Evolutionary conservation across 495 filamentous ascomycete species (phyloP).

Genomic region (Aspergillus ellipticus): DNA sequence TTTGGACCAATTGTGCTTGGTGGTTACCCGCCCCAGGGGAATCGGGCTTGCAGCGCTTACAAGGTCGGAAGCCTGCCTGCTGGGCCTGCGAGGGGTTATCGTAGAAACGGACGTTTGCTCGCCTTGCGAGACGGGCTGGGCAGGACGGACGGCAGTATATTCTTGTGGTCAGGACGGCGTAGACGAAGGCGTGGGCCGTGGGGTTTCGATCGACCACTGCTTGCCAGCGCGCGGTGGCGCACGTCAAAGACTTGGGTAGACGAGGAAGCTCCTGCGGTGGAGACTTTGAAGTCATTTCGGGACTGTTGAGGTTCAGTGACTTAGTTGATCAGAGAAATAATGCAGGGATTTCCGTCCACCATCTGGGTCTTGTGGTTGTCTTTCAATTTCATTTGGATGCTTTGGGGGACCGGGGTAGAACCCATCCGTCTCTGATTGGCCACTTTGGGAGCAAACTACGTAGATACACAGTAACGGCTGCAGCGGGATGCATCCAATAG

Average conservation of each 20-base stretch:
- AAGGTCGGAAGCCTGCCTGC: slow-evolving; percentile 54
- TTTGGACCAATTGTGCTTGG: slow-evolving; percentile 40
- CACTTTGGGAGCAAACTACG: slow-evolving; percentile 32
- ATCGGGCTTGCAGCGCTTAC: slow-evolving; percentile 62
- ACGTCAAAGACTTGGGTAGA: slow-evolving; percentile 17
- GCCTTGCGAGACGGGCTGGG: slow-evolving; percentile 55
- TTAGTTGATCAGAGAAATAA: neutral
- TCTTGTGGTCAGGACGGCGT: slow-evolving; percentile 58
- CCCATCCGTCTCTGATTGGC: slow-evolving; percentile 26
- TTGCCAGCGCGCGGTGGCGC: slow-evolving; percentile 49
- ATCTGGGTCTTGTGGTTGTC: neutral
- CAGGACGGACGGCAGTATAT: slow-evolving; percentile 65
- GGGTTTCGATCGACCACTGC: slow-evolving; percentile 52
- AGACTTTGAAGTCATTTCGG: slow-evolving; percentile 3
- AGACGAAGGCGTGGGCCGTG: slow-evolving; percentile 52
- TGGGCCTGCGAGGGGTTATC: slow-evolving; percentile 52
- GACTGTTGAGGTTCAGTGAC: neutral
- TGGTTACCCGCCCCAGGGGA: slow-evolving; percentile 34
- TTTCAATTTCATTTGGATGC: neutral
- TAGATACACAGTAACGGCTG: no score
- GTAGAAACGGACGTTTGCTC: slow-evolving; percentile 59
- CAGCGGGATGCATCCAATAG: neutral
- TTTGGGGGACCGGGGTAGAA: neutral
- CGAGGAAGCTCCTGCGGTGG: slow-evolving; percentile 24
- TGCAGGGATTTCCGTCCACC: neutral